Evolutionary conservation across 495 filamentous ascomycete genomes (phyloP).

Genomic region (Xylaria sp.): DNA sequence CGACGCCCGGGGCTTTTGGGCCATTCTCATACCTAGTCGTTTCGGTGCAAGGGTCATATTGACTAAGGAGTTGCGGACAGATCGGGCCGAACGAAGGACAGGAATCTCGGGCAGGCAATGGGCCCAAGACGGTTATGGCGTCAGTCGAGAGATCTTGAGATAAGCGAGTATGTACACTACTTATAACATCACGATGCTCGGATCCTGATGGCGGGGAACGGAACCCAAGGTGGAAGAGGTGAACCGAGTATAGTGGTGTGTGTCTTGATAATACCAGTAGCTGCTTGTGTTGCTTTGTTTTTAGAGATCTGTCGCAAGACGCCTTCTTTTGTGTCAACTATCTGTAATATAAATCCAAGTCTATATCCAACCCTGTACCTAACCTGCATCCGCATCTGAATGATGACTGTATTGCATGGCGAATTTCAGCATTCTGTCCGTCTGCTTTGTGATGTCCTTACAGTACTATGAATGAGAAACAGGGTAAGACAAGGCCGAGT

Average conservation of each 20-base stretch:
- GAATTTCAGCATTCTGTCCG: background rate
- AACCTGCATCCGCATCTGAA: background rate
- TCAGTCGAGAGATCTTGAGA: background rate
- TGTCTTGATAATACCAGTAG: conserved; percentile 7
- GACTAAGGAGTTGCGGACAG: conserved; percentile 12
- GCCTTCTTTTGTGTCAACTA: background rate
- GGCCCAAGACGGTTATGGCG: background rate
- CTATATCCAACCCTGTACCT: background rate
- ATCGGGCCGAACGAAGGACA: background rate
- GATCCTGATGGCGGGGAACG: background rate
- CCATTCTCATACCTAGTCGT: conserved; percentile 11
- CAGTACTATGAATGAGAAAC: too few species aligned
- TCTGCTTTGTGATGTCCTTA: background rate
- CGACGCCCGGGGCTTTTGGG: background rate
- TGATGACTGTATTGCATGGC: background rate
- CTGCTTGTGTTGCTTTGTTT: background rate
- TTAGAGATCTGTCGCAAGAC: background rate
- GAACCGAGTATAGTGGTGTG: background rate
- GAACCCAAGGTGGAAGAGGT: background rate
- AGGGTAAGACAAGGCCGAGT: background rate
- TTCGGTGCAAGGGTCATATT: conserved; percentile 1
- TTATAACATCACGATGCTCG: background rate
- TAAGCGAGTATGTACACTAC: background rate
- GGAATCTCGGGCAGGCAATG: background rate
- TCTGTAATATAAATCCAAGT: background rate